Evolutionary conservation across 1,139 yeast genomes (phyloP), one percentile per base, ranked within the genome.

Genomic region (Scheffersomyces illinoinensis): DNA sequence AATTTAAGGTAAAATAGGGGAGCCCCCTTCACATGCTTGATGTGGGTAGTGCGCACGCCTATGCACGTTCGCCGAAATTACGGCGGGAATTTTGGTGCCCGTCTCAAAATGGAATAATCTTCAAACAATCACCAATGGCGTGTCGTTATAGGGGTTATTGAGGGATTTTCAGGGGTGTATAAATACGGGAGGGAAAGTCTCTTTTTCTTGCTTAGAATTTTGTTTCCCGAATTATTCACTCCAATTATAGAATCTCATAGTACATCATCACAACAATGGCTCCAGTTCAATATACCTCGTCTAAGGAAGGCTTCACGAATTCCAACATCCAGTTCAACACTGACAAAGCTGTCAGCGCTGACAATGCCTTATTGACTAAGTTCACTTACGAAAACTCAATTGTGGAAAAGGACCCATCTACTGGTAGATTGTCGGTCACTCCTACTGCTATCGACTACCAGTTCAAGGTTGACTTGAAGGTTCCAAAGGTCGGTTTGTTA

Each of bases 401-500:
- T 57, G 92, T 89, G 54, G 82, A 83, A 64, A 77, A 79, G 66
- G 76, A 75, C 53, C 64, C 69, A 50, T 81, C 81, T 46, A 56
- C 62, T 52, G 96, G 92, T 55, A 76, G 80, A 63, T 84, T 85
- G 69, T 76, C 78, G 57, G 97, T 93, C 58, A 86, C 89, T 24
- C 97, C 97, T 21, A 85, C 90, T 61, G 74, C 84, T 59, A 83
- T 83, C 64, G 90, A 91, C 64, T 91, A 92, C 73, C 90, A 92
- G 71, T 93, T 93, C 83, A 91, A 91, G 76, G 88, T 91, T 57
- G 96, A 92, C 69, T 82, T 91, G 73, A 84, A 83, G 64, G 88
- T 89, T 58, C 97, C 97, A 66, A 92, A 89, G 77, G 85, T 93
- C 58, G 98, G 98, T 71, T 81, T 93, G 64, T 78, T 93, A 86